Evolutionary conservation across 495 filamentous ascomycete genomes (phyloP), one percentile per base, ranked within the genome.

Genomic region (Schizothecium vesticola): DNA sequence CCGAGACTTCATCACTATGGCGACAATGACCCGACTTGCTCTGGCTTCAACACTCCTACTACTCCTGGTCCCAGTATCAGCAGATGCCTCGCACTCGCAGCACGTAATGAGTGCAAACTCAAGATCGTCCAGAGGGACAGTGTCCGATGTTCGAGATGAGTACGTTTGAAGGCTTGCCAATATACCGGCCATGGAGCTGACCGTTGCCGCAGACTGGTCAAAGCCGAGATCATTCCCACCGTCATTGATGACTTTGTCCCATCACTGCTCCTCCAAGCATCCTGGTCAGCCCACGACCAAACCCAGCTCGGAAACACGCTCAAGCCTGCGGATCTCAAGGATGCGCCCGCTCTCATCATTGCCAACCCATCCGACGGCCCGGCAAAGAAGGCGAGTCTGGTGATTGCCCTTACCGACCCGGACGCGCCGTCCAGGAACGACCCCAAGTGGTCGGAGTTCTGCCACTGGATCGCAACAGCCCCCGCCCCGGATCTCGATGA

Each of bases 401-500:
- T 80, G 22, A 70, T 90, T 62, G 75, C 81, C 55, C 76, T 92
- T 1, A 90, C 89, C 2, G 89, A 92, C 72, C 89, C 90, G 0
- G 90, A 92, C 74, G 90, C 90, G 0, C 89, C 89, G 0, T 88
- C 86, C 1, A 83, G 85, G 29, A 79, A 86, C 23, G 75, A 90
- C 70, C 88, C 88, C 19, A 81, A 88, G 72, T 90, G 85, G 85
- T 83, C 82, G n/a, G 87, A 92, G 74, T 85, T 89, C 76, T 92
- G 89, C 74, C 89, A 91, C 74, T 91, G 89, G 89, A 85, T 92
- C 73, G 80, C 81, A 4, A 83, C 84, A 3, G 81, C 72, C 0
- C 33, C 26, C 26, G 23, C n/a, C 59, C 23, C 65, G 58, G 22
- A 56, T 13, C 10, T 33, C 59, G n/a, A 31, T 56, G n/a, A 31